Evolutionary conservation across 768 basidiomycete genomes (phyloP).

Genomic region (Lactarius hatsudake): DNA sequence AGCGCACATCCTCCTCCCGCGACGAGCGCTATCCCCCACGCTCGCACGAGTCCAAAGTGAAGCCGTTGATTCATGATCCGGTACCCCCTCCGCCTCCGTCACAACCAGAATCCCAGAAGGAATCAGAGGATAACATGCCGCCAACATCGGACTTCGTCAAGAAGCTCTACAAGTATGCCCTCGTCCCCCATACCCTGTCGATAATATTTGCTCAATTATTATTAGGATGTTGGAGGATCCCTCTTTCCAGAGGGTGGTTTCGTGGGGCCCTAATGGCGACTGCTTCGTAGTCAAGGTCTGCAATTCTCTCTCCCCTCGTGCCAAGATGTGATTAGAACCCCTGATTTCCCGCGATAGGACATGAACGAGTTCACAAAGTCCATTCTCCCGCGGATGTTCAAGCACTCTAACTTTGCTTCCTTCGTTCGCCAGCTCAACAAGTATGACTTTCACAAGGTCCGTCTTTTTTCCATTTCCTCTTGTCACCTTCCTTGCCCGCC

Average conservation of each 20-base stretch:
- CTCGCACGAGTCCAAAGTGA: constrained; percentile 31
- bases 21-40: constrained; percentile 36
- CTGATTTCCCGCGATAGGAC: constrained; percentile 45
- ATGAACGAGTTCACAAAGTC: constrained; percentile 96
- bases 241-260: constrained; percentile 66
- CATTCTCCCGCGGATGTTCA: constrained; percentile 88
- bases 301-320: constrained; percentile 3
- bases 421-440: constrained; percentile 95
- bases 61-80: constrained; percentile 25
- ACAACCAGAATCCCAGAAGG: constrained; percentile 25
- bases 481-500: constrained; percentile 6
- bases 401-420: constrained; percentile 90
- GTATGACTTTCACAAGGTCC: constrained; percentile 92
- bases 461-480: constrained; percentile 22
- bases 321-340: constrained; percentile 17
- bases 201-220: constrained; percentile 11
- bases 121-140: constrained; percentile 69
- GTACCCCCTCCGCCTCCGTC: constrained; percentile 26
- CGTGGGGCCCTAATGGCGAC: constrained; percentile 81
- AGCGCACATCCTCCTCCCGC: constrained; percentile 35
- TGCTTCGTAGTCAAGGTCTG: constrained; percentile 80
- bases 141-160: constrained; percentile 93
- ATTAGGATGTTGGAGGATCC: constrained; percentile 85
- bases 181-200: not conserved
- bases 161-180: constrained; percentile 82